phyloP scores from a whole-genome alignment of 1,139 yeast genomes.

The Pneumocystis wakefieldiae region DNA sequence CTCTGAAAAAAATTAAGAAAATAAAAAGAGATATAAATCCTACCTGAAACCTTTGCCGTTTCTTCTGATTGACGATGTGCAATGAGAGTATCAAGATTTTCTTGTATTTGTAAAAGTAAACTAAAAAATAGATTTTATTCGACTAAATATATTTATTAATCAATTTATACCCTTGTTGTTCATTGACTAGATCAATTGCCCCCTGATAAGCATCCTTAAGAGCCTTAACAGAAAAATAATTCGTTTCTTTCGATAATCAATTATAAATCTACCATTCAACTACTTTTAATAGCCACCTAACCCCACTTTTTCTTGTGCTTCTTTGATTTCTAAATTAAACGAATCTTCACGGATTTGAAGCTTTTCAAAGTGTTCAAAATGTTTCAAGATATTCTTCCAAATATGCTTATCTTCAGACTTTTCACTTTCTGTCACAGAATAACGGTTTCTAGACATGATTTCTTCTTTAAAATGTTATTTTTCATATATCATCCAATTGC shows the following conservation, averaged over 20 bases:
- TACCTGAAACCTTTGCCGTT: constrained; percentile 6
- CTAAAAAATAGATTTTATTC: constrained; percentile 4
- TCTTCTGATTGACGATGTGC: constrained; percentile 16
- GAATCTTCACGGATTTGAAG: neutral
- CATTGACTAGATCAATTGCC: neutral
- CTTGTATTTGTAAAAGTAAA: constrained; percentile 14
- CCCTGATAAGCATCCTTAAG: neutral
- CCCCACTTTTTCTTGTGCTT: neutral
- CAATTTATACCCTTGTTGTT: neutral
- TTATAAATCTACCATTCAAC: neutral
- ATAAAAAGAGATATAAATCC: neutral
- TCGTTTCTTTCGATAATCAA: neutral
- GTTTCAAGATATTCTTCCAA: neutral
- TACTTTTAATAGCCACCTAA: neutral
- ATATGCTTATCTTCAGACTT: neutral
- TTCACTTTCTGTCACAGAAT: neutral
- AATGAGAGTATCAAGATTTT: constrained; percentile 13
- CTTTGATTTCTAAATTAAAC: neutral
- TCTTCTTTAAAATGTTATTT: no score
- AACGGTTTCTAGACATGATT: neutral
- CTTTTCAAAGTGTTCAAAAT: neutral
- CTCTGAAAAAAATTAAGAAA: neutral
- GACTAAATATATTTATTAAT: constrained; percentile 1
- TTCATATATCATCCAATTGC: no score
- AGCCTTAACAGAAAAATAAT: neutral